phyloP scores from a whole-genome alignment of 306 rosid species.

The Luffa acutangula region DNA sequence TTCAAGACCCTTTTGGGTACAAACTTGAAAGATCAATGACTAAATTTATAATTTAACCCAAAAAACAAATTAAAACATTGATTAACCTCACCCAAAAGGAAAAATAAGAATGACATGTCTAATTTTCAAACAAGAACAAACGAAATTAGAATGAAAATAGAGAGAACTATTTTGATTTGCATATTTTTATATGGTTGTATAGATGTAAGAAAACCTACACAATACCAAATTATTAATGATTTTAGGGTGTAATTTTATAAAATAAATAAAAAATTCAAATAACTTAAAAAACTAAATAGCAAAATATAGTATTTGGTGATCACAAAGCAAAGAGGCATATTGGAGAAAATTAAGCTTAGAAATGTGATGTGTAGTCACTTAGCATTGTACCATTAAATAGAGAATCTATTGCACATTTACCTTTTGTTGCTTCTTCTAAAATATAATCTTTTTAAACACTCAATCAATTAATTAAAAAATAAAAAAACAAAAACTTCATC shows the following conservation, averaged over 20 bases:
- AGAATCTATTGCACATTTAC: background rate
- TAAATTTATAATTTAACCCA: too few relatives aligned
- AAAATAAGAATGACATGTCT: too few relatives aligned
- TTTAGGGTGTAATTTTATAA: background rate
- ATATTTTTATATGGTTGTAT: background rate
- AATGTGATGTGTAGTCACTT: background rate
- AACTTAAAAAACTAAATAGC: background rate
- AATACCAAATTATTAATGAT: background rate
- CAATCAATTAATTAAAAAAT: too few relatives aligned
- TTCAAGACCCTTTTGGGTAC: too few relatives aligned
- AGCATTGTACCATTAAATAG: background rate
- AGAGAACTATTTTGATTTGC: background rate
- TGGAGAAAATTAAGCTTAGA: background rate
- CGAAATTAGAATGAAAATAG: background rate
- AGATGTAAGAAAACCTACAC: background rate
- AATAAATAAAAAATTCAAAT: background rate
- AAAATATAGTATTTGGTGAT: background rate
- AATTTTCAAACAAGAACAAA: too few relatives aligned
- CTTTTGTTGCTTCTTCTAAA: too few relatives aligned
- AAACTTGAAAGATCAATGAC: too few relatives aligned
- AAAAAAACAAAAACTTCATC: too few relatives aligned
- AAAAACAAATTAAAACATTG: too few relatives aligned
- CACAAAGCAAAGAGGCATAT: background rate
- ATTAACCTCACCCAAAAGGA: too few relatives aligned
- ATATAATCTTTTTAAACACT: too few relatives aligned